Base-by-base conservation (phyloP, 257 asterid species). In the Nicotiana attenuata region DNA sequence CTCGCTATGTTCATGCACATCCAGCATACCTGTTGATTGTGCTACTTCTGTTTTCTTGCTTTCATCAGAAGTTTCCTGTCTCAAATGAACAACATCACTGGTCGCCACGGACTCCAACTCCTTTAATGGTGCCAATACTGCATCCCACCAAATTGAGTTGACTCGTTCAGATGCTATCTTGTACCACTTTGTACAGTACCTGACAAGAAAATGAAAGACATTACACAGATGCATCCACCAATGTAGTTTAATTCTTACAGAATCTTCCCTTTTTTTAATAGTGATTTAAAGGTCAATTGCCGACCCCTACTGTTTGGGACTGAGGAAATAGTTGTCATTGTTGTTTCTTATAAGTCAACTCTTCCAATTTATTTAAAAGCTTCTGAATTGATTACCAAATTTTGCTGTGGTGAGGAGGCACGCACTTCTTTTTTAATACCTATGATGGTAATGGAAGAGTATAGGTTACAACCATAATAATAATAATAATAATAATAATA, bases 131-230 rank as follows among this genome's bases (percentile, higher is more conserved):
- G 91, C 89, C 87, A 96, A 84, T 59, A 94, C 95, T 22, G 89
- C 81, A 86, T 90, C 92, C 99, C 99, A 96, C 99, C 99, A 96
- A 71, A 81, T 78, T 22, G 93, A 88, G 85, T 87, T 85, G 81
- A 94, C 85, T 81, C 99, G 89, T 63, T 90, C 89, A 20, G 97
- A 85, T 57, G 93, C 92, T 82, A 96, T 89, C 92, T 92, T 96
- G 95, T 94, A 87, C 98, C 99, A 96, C 85, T 92, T 90, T 77
- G 91, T 85, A 90, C 98, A 96, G 86, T 96, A 96, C 85, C 99
- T 96, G 91, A 47, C 84, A 89, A 52, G 35, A 29, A 29, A 69
- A 77, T 24, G 17, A 45, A 73, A 33, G 41, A 22, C 15, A 22
- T 81, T 69, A 41, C 80, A 28, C 45, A 50, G 64, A 50, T 14